phyloP scores from a whole-genome alignment of 208 protist genomes.

The Trypanosoma brucei region DNA sequence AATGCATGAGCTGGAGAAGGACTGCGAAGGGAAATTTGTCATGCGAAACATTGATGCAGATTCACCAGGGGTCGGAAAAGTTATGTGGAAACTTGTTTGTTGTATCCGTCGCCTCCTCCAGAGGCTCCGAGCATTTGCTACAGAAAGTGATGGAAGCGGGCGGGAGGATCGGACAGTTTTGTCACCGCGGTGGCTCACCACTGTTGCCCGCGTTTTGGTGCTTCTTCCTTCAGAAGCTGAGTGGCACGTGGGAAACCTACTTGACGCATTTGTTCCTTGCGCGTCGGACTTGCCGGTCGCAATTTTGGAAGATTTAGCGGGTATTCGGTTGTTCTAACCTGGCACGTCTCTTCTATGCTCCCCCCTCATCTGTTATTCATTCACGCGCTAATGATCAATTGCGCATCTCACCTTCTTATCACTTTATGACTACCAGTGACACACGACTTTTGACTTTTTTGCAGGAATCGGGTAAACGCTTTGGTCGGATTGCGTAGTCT shows the following conservation, averaged over 20 bases:
- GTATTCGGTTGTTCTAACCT: background rate
- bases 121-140: constrained; percentile 2
- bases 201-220: constrained; percentile 2
- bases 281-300: background rate
- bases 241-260: background rate
- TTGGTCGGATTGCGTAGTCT: too few relatives aligned
- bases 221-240: background rate
- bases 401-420: too few relatives aligned
- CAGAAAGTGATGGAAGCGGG: background rate
- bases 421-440: too few relatives aligned
- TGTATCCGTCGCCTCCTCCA: constrained; percentile 16
- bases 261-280: background rate
- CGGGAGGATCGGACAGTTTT: background rate
- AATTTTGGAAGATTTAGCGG: background rate
- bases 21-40: background rate
- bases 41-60: background rate
- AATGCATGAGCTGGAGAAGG: background rate
- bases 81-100: constrained; percentile 2
- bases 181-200: constrained; percentile 3
- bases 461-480: too few relatives aligned
- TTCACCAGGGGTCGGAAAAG: background rate
- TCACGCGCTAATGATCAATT: too few relatives aligned
- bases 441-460: too few relatives aligned
- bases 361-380: background rate
- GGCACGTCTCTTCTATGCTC: background rate